Evolutionary conservation across 352 stramenopile species (phyloP).

Genomic region (Plasmopara halstedii): DNA sequence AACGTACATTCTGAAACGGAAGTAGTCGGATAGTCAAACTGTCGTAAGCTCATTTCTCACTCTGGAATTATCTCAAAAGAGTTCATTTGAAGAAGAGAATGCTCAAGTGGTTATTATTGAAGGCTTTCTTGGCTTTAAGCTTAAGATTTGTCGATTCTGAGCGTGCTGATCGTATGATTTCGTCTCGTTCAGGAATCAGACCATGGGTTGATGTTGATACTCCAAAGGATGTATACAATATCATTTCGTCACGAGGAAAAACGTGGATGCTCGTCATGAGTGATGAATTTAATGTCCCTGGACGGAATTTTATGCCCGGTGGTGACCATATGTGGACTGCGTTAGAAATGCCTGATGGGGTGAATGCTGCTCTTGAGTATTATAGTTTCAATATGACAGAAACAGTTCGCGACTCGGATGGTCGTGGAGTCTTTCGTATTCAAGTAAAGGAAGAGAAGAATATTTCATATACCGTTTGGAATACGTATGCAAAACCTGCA

Average conservation of each 20-base stretch:
- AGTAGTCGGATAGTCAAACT: not conserved
- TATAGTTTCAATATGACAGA: conserved; percentile 80
- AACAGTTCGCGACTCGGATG: conserved; percentile 29
- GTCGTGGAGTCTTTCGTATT: conserved; percentile 28
- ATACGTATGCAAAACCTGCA: conserved; percentile 31
- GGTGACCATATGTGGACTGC: conserved; percentile 81
- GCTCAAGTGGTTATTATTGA: conserved; percentile 3
- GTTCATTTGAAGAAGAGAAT: not conserved
- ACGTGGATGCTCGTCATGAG: conserved; percentile 63
- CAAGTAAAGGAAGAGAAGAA: conserved; percentile 34
- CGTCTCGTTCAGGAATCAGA: conserved; percentile 25
- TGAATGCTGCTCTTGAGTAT: conserved; percentile 79
- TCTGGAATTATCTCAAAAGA: not conserved
- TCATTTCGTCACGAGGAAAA: conserved; percentile 39
- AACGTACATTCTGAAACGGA: conserved; percentile 6
- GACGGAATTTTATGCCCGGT: conserved; percentile 39
- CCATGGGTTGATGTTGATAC: conserved; percentile 40
- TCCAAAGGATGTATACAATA: conserved; percentile 12
- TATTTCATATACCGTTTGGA: conserved; percentile 39
- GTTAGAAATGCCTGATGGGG: conserved; percentile 30
- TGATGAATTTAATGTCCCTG: conserved; percentile 61
- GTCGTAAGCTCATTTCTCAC: conserved; percentile 8
- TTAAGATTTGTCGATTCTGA: not conserved
- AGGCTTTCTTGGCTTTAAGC: not conserved
- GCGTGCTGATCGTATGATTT: conserved; percentile 19